Conservation (phyloP, 352 stramenopile genomes). For the Aphanomyces invadans region DNA sequence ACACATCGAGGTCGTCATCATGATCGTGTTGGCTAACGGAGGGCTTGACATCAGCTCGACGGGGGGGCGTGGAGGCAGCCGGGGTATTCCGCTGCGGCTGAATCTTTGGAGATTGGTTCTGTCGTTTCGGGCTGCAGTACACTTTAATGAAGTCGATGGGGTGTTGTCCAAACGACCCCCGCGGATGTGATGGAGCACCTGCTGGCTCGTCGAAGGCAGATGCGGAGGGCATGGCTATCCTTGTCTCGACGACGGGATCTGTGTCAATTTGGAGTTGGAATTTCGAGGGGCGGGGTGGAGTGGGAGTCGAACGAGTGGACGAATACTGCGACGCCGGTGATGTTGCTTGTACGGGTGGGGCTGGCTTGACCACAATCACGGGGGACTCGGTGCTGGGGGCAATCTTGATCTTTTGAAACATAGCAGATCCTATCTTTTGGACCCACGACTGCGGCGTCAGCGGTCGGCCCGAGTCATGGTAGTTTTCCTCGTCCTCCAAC, state of each 20-base stretch:
- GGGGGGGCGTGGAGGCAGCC: neutral
- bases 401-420: slow-evolving; percentile 26
- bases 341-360: neutral
- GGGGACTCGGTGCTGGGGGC: slow-evolving; percentile 4
- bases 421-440: slow-evolving; percentile 22
- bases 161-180: slow-evolving; percentile 3
- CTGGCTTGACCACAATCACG: neutral
- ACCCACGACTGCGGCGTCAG: slow-evolving; percentile 19
- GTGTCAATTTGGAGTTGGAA: neutral
- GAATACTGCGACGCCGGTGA: too few relatives aligned
- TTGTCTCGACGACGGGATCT: neutral
- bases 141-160: slow-evolving; percentile 23
- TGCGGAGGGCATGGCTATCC: slow-evolving; percentile 20
- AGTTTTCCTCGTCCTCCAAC: neutral
- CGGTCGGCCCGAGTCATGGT: neutral
- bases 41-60: neutral
- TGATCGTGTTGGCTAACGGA: neutral
- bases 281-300: neutral
- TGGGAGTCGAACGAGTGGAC: too few relatives aligned
- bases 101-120: slow-evolving; percentile 6
- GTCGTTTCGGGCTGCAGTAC: slow-evolving; percentile 22
- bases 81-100: neutral
- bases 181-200: neutral
- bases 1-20: neutral
- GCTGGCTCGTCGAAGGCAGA: neutral